phyloP scores from a whole-genome alignment of 2,329 filamentous ascomycete species.

The Magnaporthiopsis rhizophila region DNA sequence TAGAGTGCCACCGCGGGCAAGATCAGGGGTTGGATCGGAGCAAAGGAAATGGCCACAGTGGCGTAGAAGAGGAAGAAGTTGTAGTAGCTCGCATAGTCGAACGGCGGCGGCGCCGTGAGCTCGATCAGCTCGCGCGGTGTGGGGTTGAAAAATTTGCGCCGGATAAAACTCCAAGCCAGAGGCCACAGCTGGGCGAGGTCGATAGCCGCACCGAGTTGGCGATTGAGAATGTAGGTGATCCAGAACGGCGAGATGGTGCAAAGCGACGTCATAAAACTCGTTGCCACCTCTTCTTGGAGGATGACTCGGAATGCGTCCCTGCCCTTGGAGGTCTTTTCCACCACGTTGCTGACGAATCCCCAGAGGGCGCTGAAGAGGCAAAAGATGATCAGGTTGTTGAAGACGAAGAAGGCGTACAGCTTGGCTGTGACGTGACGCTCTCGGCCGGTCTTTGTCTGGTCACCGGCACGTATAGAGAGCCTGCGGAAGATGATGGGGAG shows the following conservation, averaged over 20 bases:
- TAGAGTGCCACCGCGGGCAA: slow-evolving; percentile 82
- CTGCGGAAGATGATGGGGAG: slow-evolving; percentile 88
- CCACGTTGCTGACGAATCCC: slow-evolving; percentile 60
- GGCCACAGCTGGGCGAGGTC: slow-evolving; percentile 87
- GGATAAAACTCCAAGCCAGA: slow-evolving; percentile 75
- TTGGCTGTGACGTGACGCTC: slow-evolving; percentile 87
- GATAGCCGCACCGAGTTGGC: slow-evolving; percentile 86
- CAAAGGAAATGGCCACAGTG: slow-evolving; percentile 80
- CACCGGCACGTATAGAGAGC: slow-evolving; percentile 73
- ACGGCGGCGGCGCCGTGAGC: slow-evolving; percentile 81
- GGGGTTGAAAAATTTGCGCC: slow-evolving; percentile 75
- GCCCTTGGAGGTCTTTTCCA: slow-evolving; percentile 32
- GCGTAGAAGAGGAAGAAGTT: slow-evolving; percentile 96
- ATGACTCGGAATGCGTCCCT: slow-evolving; percentile 63
- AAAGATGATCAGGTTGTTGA: slow-evolving; percentile 95
- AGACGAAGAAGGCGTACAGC: slow-evolving; percentile 90
- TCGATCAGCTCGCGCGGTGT: slow-evolving; percentile 90
- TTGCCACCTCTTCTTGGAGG: slow-evolving; percentile 25
- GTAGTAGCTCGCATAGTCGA: slow-evolving; percentile 95
- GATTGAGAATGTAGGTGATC: slow-evolving; percentile 88
- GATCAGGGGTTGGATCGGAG: slow-evolving; percentile 77
- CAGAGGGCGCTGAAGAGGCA: slow-evolving; percentile 83
- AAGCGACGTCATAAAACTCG: slow-evolving; percentile 53
- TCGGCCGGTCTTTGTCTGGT: slow-evolving; percentile 83
- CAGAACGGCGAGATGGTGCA: slow-evolving; percentile 84